Conservation (phyloP, 140 eudicot species). For the Senecio squalidus region DNA sequence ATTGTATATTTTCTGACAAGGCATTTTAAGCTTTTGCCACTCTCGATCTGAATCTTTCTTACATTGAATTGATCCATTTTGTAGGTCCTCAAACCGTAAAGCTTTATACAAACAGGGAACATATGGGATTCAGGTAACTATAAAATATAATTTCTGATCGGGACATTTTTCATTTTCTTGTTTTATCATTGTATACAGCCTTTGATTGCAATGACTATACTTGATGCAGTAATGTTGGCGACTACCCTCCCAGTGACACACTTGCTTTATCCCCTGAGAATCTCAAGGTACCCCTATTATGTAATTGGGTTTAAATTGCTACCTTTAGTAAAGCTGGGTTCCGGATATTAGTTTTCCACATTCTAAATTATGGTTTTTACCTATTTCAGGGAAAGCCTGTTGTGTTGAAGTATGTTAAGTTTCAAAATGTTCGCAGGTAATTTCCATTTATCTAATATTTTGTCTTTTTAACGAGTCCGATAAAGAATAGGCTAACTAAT, state of each 20-base stretch:
- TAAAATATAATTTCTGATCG: too few relatives aligned
- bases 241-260: constrained; percentile 87
- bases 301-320: not conserved
- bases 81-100: constrained; percentile 89
- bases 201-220: constrained; percentile 8
- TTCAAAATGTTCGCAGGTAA: constrained; percentile 97
- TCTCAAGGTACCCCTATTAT: constrained; percentile 72
- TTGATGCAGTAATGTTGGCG: constrained; percentile 77
- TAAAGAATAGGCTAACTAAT: constrained; percentile 8
- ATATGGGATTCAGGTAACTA: constrained; percentile 92
- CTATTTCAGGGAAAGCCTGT: constrained; percentile 73
- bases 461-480: not conserved
- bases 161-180: not conserved
- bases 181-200: not conserved
- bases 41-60: not conserved
- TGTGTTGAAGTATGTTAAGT: constrained; percentile 84
- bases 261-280: constrained; percentile 58
- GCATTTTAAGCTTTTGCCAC: not conserved
- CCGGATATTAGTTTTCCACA: not conserved
- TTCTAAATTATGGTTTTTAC: not conserved
- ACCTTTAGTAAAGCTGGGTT: not conserved
- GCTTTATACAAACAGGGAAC: constrained; percentile 89
- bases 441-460: not conserved
- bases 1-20: too few relatives aligned
- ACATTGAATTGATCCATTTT: constrained; percentile 10